These are phyloP conservation scores for Lactarius quietus DNA, from an alignment of 768 basidiomycete species.

Conservation along the genomic window DNA sequence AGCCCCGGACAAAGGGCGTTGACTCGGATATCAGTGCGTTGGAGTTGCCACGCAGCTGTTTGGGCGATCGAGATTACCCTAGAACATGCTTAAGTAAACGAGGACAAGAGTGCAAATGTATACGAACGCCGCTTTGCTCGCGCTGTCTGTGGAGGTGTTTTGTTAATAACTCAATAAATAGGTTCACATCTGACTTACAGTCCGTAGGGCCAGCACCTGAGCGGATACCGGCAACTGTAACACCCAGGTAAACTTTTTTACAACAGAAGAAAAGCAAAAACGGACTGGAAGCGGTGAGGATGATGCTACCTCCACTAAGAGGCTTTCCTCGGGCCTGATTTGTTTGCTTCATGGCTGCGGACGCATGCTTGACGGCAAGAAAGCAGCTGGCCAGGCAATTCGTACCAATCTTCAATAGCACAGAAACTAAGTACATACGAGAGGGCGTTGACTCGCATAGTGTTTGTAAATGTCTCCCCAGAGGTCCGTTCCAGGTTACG, in stretches of 20 bases:
- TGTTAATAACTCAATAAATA: conserved; percentile 25
- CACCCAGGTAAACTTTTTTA: neutral
- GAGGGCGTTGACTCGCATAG: conserved; percentile 73
- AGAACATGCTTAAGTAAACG: conserved; percentile 16
- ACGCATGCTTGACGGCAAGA: conserved; percentile 83
- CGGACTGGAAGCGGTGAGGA: conserved; percentile 81
- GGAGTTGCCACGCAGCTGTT: conserved; percentile 75
- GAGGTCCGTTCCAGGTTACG: conserved; percentile 50
- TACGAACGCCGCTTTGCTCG: conserved; percentile 87
- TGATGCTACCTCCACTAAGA: conserved; percentile 72
- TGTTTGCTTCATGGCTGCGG: conserved; percentile 70
- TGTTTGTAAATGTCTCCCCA: conserved; percentile 65
- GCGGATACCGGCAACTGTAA: conserved; percentile 71
- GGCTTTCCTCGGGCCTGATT: conserved; percentile 68
- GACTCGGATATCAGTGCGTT: conserved; percentile 80
- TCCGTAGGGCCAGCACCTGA: conserved; percentile 80
- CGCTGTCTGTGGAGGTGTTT: conserved; percentile 65
- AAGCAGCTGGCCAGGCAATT: conserved; percentile 57
- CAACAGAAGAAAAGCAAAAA: conserved; percentile 9
- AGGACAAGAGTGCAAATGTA: neutral
- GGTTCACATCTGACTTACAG: conserved; percentile 46
- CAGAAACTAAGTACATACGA: conserved; percentile 38
- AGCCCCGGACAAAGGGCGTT: conserved; percentile 89
- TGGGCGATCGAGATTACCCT: conserved; percentile 89
- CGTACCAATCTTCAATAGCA: conserved; percentile 3